A percentile compares a stretch with the other conserved stretches of the same genome.
Conservation (phyloP, 2,329 filamentous ascomycete genomes). For the Tolypocladium amazonense region DNA sequence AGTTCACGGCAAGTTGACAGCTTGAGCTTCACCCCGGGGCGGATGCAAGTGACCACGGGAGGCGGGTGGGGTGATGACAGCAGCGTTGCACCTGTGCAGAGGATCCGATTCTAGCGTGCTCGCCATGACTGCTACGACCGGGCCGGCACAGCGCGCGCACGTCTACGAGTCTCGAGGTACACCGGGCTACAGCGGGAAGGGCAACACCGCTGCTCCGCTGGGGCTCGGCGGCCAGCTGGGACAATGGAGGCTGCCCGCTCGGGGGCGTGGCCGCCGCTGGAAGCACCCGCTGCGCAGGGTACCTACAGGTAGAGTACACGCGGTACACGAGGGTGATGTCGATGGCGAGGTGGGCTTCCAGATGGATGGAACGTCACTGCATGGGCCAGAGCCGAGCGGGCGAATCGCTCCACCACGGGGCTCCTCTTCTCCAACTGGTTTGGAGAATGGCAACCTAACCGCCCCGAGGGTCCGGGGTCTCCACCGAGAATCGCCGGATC, state of each 20-base stretch:
- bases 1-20: neutral
- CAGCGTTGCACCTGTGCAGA: neutral
- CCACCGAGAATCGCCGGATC: slow-evolving; percentile 1
- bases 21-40: neutral
- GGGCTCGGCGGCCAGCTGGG: neutral
- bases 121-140: neutral
- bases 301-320: no score
- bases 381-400: slow-evolving; percentile 1
- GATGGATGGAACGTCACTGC: slow-evolving; percentile 14
- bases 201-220: neutral
- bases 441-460: neutral
- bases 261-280: neutral
- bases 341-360: neutral
- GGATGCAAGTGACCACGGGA: neutral
- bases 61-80: neutral
- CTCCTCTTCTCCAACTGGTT: neutral
- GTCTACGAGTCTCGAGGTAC: neutral
- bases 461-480: neutral
- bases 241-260: neutral
- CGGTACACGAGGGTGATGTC: neutral
- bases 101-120: neutral
- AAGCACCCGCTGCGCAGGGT: no score
- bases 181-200: no score
- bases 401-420: neutral
- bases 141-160: neutral